Percentiles rank a stretch among this genome's conserved stretches.
Conservation (phyloP, 768 basidiomycete genomes). For the Serendipita sp. region DNA sequence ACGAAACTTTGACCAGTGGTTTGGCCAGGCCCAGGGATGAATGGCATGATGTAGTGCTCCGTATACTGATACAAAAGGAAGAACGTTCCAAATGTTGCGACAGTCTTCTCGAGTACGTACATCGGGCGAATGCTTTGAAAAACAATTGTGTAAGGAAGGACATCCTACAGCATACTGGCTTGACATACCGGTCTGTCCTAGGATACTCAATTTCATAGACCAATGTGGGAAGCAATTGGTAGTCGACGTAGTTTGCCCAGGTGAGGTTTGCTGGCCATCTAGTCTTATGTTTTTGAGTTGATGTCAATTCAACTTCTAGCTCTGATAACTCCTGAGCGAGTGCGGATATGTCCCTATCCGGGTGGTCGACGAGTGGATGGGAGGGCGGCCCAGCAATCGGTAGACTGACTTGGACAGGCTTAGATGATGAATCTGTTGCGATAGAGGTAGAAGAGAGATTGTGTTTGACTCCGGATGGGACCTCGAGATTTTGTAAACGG, state of each 20-base stretch:
- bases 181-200: conserved; percentile 57
- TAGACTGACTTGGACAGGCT: neutral
- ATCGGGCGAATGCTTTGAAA: conserved; percentile 37
- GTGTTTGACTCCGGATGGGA: conserved; percentile 16
- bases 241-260: conserved; percentile 65
- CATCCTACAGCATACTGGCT: neutral
- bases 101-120: conserved; percentile 57
- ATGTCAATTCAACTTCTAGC: conserved; percentile 58
- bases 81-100: conserved; percentile 93
- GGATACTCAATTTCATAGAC: conserved; percentile 97
- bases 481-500: conserved; percentile 26
- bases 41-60: conserved; percentile 85
- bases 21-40: conserved; percentile 43
- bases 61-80: conserved; percentile 71
- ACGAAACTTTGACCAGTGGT: conserved; percentile 57
- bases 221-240: conserved; percentile 77
- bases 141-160: neutral
- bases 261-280: conserved; percentile 79
- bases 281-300: conserved; percentile 47
- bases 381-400: conserved; percentile 9
- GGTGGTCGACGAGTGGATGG: conserved; percentile 43
- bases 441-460: neutral
- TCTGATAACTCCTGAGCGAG: conserved; percentile 66
- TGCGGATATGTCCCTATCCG: conserved; percentile 43
- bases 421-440: neutral